A percentile compares a stretch with the other conserved stretches of the same genome.
phyloP scores from a whole-genome alignment of 345 rosid species.

The Iberis pinnata region DNA sequence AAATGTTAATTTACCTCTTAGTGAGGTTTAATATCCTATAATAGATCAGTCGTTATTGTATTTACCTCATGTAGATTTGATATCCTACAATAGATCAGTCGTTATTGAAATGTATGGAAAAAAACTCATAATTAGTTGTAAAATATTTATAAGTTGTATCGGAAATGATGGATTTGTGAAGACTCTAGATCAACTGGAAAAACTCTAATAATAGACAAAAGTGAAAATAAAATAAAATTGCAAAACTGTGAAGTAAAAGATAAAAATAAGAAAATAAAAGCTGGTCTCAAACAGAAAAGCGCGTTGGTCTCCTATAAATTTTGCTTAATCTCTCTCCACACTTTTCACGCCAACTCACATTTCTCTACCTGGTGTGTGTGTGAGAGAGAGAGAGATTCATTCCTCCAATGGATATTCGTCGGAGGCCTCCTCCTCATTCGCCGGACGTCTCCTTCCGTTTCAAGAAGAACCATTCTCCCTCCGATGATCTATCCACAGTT shows the following conservation, averaged over 20 bases:
- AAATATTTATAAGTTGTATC: no score
- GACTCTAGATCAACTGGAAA: no score
- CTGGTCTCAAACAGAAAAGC: slow-evolving; percentile 16
- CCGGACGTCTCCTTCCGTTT: slow-evolving; percentile 4
- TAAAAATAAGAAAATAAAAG: background rate
- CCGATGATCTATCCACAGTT: background rate
- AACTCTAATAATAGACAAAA: slow-evolving; percentile 14
- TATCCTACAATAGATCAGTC: no score
- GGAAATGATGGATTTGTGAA: no score
- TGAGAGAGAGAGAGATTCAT: no score
- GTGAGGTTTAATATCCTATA: no score
- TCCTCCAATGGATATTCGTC: slow-evolving; percentile 45
- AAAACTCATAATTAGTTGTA: no score
- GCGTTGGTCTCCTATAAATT: slow-evolving; percentile 26
- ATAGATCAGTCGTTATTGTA: no score
- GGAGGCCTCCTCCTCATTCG: slow-evolving; percentile 37
- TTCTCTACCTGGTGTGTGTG: slow-evolving; percentile 13
- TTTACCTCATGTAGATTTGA: no score
- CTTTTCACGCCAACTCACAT: slow-evolving; percentile 25
- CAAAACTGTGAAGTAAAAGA: no score
- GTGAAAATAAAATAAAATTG: background rate
- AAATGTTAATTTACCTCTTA: no score
- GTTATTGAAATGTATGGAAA: no score
- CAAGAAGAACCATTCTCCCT: background rate
- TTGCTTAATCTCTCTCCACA: slow-evolving; percentile 1